Evolutionary conservation across 1,139 yeast genomes (phyloP).

Genomic region (Candida tropicalis): DNA sequence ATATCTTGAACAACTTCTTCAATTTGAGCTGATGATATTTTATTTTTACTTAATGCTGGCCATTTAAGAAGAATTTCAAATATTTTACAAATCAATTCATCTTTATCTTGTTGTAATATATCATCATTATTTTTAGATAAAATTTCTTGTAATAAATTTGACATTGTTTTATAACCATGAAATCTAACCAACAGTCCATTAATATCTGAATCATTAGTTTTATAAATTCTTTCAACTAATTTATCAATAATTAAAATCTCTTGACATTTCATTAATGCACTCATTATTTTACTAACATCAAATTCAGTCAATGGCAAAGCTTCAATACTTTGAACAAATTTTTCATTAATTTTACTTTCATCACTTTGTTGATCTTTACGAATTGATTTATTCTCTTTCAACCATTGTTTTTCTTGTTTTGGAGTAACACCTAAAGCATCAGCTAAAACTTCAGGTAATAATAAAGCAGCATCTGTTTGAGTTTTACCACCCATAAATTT

Average conservation of each 20-base stretch:
- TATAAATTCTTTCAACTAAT: constrained; percentile 65
- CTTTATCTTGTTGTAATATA: constrained; percentile 22
- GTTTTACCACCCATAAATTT: constrained; percentile 96
- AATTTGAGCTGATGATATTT: constrained; percentile 77
- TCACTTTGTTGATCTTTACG: constrained; percentile 53
- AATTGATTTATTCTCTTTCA: constrained; percentile 57
- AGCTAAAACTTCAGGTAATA: constrained; percentile 79
- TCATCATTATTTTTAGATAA: constrained; percentile 18
- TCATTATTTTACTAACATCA: constrained; percentile 82
- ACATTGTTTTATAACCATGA: constrained; percentile 86
- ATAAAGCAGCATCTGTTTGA: constrained; percentile 85
- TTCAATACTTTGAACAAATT: constrained; percentile 62
- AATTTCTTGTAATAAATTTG: constrained; percentile 55
- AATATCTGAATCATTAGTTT: constrained; percentile 56
- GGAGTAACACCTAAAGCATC: constrained; percentile 84
- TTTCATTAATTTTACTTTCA: constrained; percentile 62
- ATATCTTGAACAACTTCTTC: constrained; percentile 63
- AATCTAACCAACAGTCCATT: constrained; percentile 66
- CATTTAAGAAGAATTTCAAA: constrained; percentile 64
- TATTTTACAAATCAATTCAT: constrained; percentile 46
- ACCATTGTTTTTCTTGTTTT: constrained; percentile 62
- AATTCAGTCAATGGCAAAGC: constrained; percentile 51
- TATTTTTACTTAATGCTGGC: constrained; percentile 83
- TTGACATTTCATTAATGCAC: constrained; percentile 76
- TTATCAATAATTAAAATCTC: constrained; percentile 68